Evolutionary conservation across 108 stramenopile genomes (phyloP).

Genomic region (Skeletonema grethae): DNA sequence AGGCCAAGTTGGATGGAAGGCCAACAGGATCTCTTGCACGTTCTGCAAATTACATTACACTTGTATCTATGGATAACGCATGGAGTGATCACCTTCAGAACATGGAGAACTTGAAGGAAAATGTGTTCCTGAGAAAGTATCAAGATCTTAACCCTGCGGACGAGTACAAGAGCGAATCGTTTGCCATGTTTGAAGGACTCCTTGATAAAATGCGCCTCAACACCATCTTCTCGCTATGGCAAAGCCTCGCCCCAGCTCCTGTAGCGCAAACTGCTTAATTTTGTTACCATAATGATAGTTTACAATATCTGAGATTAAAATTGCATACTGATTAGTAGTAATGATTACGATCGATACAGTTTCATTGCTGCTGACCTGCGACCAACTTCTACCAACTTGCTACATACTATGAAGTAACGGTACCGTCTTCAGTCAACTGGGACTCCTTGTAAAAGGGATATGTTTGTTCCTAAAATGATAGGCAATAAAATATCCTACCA

Average conservation of each 20-base stretch:
- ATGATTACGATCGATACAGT: too few relatives aligned
- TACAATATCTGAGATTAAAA: background rate
- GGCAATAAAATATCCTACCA: background rate
- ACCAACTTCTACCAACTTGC: too few relatives aligned
- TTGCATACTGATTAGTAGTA: too few relatives aligned
- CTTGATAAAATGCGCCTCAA: conserved; percentile 85
- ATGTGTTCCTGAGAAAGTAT: conserved; percentile 76
- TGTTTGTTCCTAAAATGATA: background rate
- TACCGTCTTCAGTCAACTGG: too few relatives aligned
- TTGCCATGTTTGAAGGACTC: conserved; percentile 75
- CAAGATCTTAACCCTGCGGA: conserved; percentile 73
- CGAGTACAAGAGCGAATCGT: conserved; percentile 81
- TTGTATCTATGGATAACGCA: conserved; percentile 89
- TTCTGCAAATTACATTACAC: conserved; percentile 86
- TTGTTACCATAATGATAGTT: background rate
- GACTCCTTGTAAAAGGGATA: background rate
- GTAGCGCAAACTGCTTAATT: conserved; percentile 35
- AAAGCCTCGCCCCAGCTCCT: conserved; percentile 53
- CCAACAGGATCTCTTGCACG: conserved; percentile 67
- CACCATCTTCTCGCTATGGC: conserved; percentile 86
- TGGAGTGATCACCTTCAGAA: conserved; percentile 90
- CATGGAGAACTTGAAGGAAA: conserved; percentile 87
- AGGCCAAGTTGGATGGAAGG: conserved; percentile 64
- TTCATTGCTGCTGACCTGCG: too few relatives aligned
- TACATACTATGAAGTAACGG: too few relatives aligned